Evolutionary conservation across 1,284 basidiomycete genomes (phyloP).

Genomic region (Cutaneotrichosporon mucoides): DNA sequence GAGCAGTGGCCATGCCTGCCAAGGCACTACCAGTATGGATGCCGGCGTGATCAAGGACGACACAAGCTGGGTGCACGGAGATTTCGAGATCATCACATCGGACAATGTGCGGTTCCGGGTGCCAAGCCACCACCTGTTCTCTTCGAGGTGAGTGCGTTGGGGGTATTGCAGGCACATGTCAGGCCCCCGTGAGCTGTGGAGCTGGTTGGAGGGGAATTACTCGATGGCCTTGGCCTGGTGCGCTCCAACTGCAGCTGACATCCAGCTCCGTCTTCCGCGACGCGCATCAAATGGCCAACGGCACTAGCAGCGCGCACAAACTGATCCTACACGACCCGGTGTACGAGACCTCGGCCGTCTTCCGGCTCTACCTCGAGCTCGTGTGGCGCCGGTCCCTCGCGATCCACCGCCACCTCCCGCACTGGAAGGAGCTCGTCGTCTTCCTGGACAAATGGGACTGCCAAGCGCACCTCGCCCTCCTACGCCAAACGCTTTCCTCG

Average conservation of each 20-base stretch:
- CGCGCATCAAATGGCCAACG: not conserved
- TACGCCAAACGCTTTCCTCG: not conserved
- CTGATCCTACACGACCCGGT: not conserved
- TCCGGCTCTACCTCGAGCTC: not conserved
- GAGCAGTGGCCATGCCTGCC: not conserved
- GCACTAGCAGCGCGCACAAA: not conserved
- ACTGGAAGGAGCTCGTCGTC: not conserved
- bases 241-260: not conserved
- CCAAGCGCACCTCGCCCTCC: not conserved
- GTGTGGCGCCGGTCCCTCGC: not conserved
- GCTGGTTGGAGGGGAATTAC: too few species aligned
- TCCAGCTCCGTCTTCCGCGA: slow-evolving; percentile 6
- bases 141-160: slow-evolving; percentile 4
- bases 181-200: too few species aligned
- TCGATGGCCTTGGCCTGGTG: too few species aligned
- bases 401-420: not conserved
- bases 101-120: slow-evolving; percentile 14
- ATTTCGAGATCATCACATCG: slow-evolving; percentile 11
- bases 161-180: too few species aligned
- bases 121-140: slow-evolving; percentile 12
- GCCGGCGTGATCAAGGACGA: slow-evolving; percentile 1
- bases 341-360: not conserved
- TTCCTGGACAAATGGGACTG: slow-evolving; percentile 1
- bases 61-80: slow-evolving; percentile 10
- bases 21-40: not conserved